Evolutionary conservation across 352 stramenopile species (phyloP).

Genomic region (Phytophthora boehmeriae): DNA sequence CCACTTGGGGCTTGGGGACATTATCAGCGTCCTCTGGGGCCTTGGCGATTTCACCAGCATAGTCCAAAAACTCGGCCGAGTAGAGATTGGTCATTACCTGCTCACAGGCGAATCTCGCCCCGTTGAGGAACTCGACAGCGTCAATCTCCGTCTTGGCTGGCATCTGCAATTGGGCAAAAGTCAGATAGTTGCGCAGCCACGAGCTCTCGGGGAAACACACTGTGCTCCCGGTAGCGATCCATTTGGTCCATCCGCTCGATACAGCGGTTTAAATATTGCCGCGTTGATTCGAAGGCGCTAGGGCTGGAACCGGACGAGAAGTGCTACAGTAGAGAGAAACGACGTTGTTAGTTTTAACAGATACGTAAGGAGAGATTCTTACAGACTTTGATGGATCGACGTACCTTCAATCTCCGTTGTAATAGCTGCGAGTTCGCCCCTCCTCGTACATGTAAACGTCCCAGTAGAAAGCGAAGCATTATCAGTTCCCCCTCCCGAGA

Average conservation of each 20-base stretch:
- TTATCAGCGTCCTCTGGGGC: background rate
- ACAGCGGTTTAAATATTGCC: constrained; percentile 7
- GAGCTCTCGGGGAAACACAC: constrained; percentile 23
- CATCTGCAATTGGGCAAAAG: constrained; percentile 42
- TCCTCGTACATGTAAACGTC: too few relatives aligned
- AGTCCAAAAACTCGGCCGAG: constrained; percentile 38
- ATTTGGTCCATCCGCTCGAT: constrained; percentile 16
- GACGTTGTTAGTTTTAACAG: background rate
- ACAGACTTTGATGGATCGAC: too few relatives aligned
- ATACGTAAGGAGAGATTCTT: too few relatives aligned
- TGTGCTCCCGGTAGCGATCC: constrained; percentile 22
- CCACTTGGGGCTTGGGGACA: constrained; percentile 17
- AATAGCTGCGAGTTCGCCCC: too few relatives aligned
- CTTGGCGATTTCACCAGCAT: constrained; percentile 2
- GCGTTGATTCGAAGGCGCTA: background rate
- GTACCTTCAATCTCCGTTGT: too few relatives aligned
- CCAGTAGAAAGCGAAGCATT: too few relatives aligned
- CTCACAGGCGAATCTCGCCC: constrained; percentile 42
- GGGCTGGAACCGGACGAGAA: background rate
- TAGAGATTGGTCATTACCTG: constrained; percentile 39
- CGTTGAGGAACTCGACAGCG: constrained; percentile 47
- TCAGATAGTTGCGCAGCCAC: constrained; percentile 26
- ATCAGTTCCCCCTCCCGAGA: too few relatives aligned
- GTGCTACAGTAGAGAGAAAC: background rate
- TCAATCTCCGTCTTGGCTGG: constrained; percentile 44